These are phyloP conservation scores for Linaria vulgaris DNA, from an alignment of 257 asterid species.

Conservation along the genomic window DNA sequence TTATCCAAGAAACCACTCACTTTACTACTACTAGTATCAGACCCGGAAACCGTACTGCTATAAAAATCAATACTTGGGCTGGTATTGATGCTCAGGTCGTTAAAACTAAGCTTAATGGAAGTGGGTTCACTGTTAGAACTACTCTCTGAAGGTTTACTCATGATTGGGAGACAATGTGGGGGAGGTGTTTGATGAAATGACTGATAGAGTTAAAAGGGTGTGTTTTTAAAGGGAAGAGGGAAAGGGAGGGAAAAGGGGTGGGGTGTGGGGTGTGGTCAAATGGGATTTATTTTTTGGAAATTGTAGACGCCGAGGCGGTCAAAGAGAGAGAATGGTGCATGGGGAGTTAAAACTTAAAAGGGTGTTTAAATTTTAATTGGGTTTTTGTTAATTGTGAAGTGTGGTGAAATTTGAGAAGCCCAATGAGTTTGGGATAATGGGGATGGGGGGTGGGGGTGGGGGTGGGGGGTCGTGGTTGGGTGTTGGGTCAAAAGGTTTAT, in stretches of 20 bases:
- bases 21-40: constrained; percentile 35
- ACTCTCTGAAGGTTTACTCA: constrained; percentile 31
- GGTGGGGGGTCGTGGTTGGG: constrained; percentile 7
- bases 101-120: constrained; percentile 29
- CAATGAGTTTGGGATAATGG: constrained; percentile 38
- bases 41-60: constrained; percentile 35
- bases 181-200: constrained; percentile 50
- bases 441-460: constrained; percentile 7
- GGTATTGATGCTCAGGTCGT: constrained; percentile 30
- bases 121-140: constrained; percentile 10
- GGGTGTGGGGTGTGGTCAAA: constrained; percentile 51
- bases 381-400: constrained; percentile 33
- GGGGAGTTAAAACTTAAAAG: constrained; percentile 43
- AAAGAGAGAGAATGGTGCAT: constrained; percentile 36
- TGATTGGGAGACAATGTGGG: constrained; percentile 15
- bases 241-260: constrained; percentile 36
- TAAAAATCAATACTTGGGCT: constrained; percentile 36
- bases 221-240: constrained; percentile 32
- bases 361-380: constrained; percentile 63
- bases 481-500: constrained; percentile 23
- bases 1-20: constrained; percentile 32
- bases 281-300: constrained; percentile 39
- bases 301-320: constrained; percentile 76
- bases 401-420: constrained; percentile 36
- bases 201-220: constrained; percentile 25